Evolutionary conservation across 2,329 filamentous ascomycete genomes (phyloP).

Genomic region (Botrytis fragariae): DNA sequence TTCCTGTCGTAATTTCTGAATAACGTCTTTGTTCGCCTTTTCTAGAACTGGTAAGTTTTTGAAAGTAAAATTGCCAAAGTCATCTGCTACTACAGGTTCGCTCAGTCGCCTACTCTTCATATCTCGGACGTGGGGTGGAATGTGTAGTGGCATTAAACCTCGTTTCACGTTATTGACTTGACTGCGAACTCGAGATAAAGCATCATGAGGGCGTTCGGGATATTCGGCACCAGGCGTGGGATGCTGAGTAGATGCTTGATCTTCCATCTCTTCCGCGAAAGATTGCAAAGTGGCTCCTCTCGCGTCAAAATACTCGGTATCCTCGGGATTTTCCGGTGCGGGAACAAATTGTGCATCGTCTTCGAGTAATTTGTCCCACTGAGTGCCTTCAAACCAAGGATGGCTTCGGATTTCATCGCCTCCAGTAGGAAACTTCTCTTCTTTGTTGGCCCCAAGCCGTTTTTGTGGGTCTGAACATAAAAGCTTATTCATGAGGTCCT

Average conservation of each 20-base stretch:
- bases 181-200: conserved; percentile 81
- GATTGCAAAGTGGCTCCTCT: conserved; percentile 88
- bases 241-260: conserved; percentile 73
- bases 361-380: conserved; percentile 88
- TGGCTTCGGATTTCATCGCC: conserved; percentile 90
- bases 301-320: conserved; percentile 96
- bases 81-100: conserved; percentile 83
- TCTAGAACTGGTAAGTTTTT: conserved; percentile 96
- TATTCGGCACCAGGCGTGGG: conserved; percentile 72
- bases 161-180: conserved; percentile 88
- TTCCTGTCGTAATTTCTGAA: conserved; percentile 91
- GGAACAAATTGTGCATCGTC: conserved; percentile 96
- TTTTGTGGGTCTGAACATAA: conserved; percentile 80
- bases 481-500: conserved; percentile 90
- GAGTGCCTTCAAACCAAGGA: conserved; percentile 81
- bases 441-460: conserved; percentile 79
- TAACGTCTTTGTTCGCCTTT: conserved; percentile 98
- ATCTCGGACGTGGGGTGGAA: conserved; percentile 93
- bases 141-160: conserved; percentile 90
- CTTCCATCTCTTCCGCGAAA: conserved; percentile 92
- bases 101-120: conserved; percentile 82
- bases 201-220: conserved; percentile 88
- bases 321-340: conserved; percentile 87
- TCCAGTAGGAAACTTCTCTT: conserved; percentile 78
- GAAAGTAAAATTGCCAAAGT: conserved; percentile 95